phyloP scores from a whole-genome alignment of 2,329 filamentous ascomycete species.

The Blastomyces emzantsi region DNA sequence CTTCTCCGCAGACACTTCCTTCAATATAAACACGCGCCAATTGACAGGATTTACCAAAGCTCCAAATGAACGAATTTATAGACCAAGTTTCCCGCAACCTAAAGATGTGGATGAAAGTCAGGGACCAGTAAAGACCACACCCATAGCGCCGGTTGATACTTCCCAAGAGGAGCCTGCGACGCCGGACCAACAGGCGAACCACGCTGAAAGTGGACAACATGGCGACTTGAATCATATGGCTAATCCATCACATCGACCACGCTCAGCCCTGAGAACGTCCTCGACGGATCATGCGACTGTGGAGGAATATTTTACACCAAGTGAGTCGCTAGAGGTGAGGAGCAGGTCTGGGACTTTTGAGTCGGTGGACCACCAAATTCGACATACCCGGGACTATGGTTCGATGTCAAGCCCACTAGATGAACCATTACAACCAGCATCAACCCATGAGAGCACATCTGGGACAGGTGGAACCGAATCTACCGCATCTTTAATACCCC shows the following conservation, averaged over 20 bases:
- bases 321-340: not conserved
- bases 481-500: slow-evolving; percentile 24
- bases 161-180: not conserved
- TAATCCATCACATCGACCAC: not conserved
- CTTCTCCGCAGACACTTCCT: slow-evolving; percentile 43
- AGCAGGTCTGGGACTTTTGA: not conserved
- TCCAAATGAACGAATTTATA: slow-evolving; percentile 22
- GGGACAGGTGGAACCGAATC: not conserved
- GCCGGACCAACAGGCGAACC: not conserved
- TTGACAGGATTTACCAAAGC: slow-evolving; percentile 24
- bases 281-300: not conserved
- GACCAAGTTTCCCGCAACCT: slow-evolving; percentile 28
- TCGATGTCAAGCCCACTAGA: not conserved
- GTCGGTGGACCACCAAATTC: not conserved
- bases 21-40: slow-evolving; percentile 28
- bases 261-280: not conserved
- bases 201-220: not conserved
- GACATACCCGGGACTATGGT: no score
- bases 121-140: slow-evolving; percentile 12
- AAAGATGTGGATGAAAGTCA: slow-evolving; percentile 23
- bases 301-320: slow-evolving; percentile 4
- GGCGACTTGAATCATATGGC: not conserved
- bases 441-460: not conserved
- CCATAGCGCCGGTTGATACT: slow-evolving; percentile 13
- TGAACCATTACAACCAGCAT: not conserved